These are phyloP conservation scores for Pseudozyma hubeiensis DNA, from an alignment of 1,284 basidiomycete genomes.

Conservation along the genomic window DNA sequence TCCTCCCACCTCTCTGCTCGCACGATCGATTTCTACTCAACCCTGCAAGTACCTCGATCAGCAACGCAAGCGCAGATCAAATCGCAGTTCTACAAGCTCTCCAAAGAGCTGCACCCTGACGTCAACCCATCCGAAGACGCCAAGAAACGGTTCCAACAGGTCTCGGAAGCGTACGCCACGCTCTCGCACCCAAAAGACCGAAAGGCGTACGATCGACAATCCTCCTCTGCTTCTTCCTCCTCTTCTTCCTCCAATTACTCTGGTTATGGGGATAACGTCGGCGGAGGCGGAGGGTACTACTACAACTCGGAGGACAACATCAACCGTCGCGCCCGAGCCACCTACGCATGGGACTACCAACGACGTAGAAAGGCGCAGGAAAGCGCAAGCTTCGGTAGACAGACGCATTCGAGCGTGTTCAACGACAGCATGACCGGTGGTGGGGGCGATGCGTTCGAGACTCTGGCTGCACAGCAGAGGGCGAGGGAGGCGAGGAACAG, in stretches of 20 bases:
- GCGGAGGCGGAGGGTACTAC: conserved; percentile 20
- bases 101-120: conserved; percentile 66
- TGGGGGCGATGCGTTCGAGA: conserved; percentile 30
- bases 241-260: neutral
- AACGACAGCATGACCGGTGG: neutral
- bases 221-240: neutral
- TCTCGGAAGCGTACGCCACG: conserved; percentile 64
- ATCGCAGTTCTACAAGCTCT: conserved; percentile 67
- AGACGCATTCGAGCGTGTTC: conserved; percentile 18
- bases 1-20: neutral
- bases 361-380: conserved; percentile 22
- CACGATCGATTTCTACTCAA: conserved; percentile 40
- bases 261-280: conserved; percentile 31
- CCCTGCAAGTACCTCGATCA: conserved; percentile 40
- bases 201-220: conserved; percentile 22
- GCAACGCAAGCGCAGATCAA: conserved; percentile 67
- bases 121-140: conserved; percentile 61
- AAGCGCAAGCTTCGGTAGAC: conserved; percentile 9
- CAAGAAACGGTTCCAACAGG: conserved; percentile 64
- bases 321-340: conserved; percentile 53
- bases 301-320: conserved; percentile 52
- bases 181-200: conserved; percentile 43
- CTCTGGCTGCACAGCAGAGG: conserved; percentile 32
- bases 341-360: conserved; percentile 67
- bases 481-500: conserved; percentile 38